Evolutionary conservation across 176 grass and related monocot species (phyloP), one percentile per base, ranked within the genome.

Genomic region (Cenchrus americanus): DNA sequence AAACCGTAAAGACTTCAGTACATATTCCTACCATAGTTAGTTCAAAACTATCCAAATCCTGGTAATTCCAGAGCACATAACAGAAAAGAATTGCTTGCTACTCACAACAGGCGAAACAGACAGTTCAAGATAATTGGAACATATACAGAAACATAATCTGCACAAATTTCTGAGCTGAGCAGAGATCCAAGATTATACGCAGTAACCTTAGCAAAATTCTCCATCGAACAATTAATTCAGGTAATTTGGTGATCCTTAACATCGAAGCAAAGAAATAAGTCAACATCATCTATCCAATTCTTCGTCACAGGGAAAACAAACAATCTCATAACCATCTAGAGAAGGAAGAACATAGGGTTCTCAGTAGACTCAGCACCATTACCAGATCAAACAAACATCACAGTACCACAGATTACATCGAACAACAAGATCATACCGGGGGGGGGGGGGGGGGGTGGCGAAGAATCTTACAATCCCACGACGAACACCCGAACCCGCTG

Each of bases 391-490:
- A 14, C 49, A 21, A 42, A 62, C 71, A 17, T 7, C 14, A 37
- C 4, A 5, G 52, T 23, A 58, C 0, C 1, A 3, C 1, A 81
- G 5, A 4, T 8, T 0, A 30, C 15, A 19, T 44, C 44, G 54
- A 24, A 50, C 10, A 59, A 10, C 7, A 82, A 47, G 11, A 77
- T 7, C 40, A 6, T 14, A 63, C n/a, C 53, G 24, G 3, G 47
- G 4, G 58, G 23, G 7, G 6, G n/a, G n/a, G n/a, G n/a, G n/a
- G n/a, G n/a, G n/a, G n/a, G n/a, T n/a, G n/a, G n/a, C n/a, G 67
- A 60, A 40, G 10, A 75, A 73, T 1, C 83, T 86, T 86, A 86
- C 88, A 78, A 63, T 82, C 80, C 60, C 59, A 66, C 49, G 75
- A 84, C 49, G 75, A 84, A 79, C 22, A 8, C 1, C 32, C 15